Percentiles rank a stretch among this genome's conserved stretches.
Conservation (phyloP, 441 rosid genomes). For the Erodium chrysanthum region DNA sequence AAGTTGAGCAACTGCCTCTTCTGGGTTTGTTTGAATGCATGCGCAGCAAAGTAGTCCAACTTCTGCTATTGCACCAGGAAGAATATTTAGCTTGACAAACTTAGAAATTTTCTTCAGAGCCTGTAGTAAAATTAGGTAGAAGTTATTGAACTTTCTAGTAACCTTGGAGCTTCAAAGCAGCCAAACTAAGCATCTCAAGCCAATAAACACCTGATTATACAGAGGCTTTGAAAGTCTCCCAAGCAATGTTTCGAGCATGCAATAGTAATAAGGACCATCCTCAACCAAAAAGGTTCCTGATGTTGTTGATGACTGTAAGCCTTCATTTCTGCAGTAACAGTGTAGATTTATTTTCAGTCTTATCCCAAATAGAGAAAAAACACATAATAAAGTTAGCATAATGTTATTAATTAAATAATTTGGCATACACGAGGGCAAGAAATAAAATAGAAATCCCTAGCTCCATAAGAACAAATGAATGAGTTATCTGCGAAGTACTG, state of each 20-base stretch:
- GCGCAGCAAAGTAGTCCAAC: constrained; percentile 99
- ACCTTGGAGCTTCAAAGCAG: not conserved
- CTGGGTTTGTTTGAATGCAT: constrained; percentile 89
- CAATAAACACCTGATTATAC: constrained; percentile 63
- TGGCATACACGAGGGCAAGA: not conserved
- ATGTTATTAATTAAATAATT: constrained; percentile 1
- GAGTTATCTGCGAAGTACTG: not conserved
- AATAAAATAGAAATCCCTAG: not conserved
- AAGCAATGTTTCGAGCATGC: constrained; percentile 96
- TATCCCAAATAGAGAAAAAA: not conserved
- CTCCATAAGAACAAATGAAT: not conserved
- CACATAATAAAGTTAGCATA: constrained; percentile 4
- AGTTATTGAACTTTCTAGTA: not conserved
- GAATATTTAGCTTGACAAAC: constrained; percentile 86
- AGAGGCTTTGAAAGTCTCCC: constrained; percentile 85
- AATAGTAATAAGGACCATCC: constrained; percentile 94
- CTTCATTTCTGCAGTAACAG: constrained; percentile 65
- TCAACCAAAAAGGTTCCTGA: constrained; percentile 97
- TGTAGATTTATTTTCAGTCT: constrained; percentile 5
- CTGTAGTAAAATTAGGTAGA: constrained; percentile 33
- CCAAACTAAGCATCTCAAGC: constrained; percentile 18
- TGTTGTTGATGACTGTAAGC: constrained; percentile 80
- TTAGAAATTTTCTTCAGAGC: constrained; percentile 94
- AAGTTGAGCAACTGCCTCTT: constrained; percentile 75
- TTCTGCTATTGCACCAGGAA: constrained; percentile 99